These are phyloP conservation scores for Auricularia auricula-judae DNA, from an alignment of 768 basidiomycete genomes.

Conservation along the genomic window DNA sequence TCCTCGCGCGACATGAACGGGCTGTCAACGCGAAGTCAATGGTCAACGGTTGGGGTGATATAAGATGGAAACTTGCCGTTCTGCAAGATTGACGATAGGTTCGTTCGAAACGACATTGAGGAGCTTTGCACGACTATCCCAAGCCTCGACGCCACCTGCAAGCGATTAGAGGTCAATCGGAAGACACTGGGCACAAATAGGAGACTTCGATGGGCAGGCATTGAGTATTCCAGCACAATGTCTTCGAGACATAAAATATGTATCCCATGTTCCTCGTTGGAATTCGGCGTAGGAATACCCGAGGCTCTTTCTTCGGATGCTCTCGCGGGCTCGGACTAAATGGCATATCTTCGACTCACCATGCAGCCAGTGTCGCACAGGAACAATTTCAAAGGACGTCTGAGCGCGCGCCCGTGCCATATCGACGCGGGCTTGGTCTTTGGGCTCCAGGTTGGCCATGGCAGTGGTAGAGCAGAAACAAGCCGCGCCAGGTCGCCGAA, in stretches of 20 bases:
- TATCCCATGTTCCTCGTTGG: not conserved
- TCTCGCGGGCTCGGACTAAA: no score
- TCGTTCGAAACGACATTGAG: slow-evolving; percentile 39
- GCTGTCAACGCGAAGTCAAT: slow-evolving; percentile 20
- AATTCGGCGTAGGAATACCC: not conserved
- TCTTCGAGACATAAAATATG: no score
- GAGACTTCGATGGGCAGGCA: not conserved
- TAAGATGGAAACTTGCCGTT: slow-evolving; percentile 27
- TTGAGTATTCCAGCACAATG: no score
- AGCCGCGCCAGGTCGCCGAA: no score
- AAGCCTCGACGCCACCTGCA: slow-evolving; percentile 30
- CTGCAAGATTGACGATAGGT: slow-evolving; percentile 46
- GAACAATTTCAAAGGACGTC: not conserved
- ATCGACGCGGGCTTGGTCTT: slow-evolving; percentile 1
- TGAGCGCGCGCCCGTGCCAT: not conserved
- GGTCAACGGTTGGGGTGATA: not conserved
- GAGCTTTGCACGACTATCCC: slow-evolving; percentile 37
- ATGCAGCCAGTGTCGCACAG: not conserved
- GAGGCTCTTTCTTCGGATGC: slow-evolving; percentile 20
- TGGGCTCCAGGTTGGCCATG: slow-evolving; percentile 1
- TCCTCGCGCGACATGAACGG: slow-evolving; percentile 50
- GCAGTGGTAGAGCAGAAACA: no score
- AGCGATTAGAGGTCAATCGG: no score
- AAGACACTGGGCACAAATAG: no score
- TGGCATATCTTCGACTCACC: not conserved